These are phyloP conservation scores for Monilinia polystroma DNA, from an alignment of 2,329 filamentous ascomycete genomes.

Conservation along the genomic window DNA sequence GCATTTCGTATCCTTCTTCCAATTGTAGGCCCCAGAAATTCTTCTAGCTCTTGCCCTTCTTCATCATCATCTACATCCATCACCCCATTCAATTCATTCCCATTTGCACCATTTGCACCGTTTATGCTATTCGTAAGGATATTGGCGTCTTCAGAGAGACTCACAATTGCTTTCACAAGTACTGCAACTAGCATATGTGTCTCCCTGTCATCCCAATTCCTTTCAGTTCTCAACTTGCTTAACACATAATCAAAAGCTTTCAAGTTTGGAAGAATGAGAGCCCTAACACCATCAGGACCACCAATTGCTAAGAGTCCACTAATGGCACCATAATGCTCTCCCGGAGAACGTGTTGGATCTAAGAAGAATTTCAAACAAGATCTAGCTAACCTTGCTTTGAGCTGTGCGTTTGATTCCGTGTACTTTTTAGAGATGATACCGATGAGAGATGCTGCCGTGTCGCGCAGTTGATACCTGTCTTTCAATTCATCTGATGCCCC, in stretches of 20 bases:
- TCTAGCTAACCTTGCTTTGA: slow-evolving; percentile 86
- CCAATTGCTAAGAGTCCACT: slow-evolving; percentile 77
- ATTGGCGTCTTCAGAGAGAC: slow-evolving; percentile 47
- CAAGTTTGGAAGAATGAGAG: slow-evolving; percentile 65
- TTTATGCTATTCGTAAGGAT: slow-evolving; percentile 30
- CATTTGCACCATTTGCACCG: slow-evolving; percentile 29
- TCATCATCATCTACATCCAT: slow-evolving; percentile 22
- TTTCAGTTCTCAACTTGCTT: slow-evolving; percentile 53
- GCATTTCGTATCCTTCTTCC: slow-evolving; percentile 34
- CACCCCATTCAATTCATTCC: slow-evolving; percentile 7
- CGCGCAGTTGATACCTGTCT: slow-evolving; percentile 76
- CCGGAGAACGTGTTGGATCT: slow-evolving; percentile 77
- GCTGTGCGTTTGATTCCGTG: slow-evolving; percentile 72
- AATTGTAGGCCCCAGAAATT: slow-evolving; percentile 38
- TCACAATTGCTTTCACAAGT: slow-evolving; percentile 55
- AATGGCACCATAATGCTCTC: slow-evolving; percentile 86
- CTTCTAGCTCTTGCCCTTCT: slow-evolving; percentile 33
- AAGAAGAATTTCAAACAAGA: slow-evolving; percentile 91
- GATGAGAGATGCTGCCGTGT: slow-evolving; percentile 79
- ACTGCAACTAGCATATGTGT: slow-evolving; percentile 59
- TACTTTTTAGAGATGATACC: slow-evolving; percentile 79
- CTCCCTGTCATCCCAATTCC: slow-evolving; percentile 52
- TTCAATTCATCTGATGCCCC: slow-evolving; percentile 52
- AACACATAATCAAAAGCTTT: slow-evolving; percentile 62
- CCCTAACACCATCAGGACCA: slow-evolving; percentile 62